Evolutionary conservation across 2,329 filamentous ascomycete species (phyloP), one percentile per base, ranked within the genome.

Genomic region (Ophiostoma sp.): DNA sequence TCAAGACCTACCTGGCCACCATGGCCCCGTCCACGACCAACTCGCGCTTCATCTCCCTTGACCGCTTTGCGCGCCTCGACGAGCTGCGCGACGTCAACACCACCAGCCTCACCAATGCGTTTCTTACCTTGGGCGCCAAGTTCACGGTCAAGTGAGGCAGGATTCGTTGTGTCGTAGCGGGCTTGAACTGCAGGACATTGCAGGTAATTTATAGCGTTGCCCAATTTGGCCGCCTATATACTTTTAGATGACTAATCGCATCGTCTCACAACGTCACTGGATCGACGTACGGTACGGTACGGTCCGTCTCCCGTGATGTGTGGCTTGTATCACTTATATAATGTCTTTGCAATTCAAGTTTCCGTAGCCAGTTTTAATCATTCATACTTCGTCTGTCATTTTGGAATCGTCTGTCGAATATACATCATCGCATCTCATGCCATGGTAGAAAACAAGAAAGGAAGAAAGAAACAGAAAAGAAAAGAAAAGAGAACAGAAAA

Each of bases 341-440:
- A 27, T 27, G 27, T 27, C 27, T 27, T 27, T 27, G 27, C 27
- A 27, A 27, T 27, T 27, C 27, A 27, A 27, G 27, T 27, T 27
- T 27, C 27, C 27, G 27, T 27, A 27, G 27, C 27, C 27, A 27
- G 27, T 27, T 4, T 44, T 44, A 44, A 52, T 55, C 55, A 8
- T 41, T 63, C 60, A 63, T 63, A 63, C 60, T 63, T 63, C 60
- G 60, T 63, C 60, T 40, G 60, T 63, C 60, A 63, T 63, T 63
- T 42, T 63, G 38, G 27, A 41, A 18, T 63, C 60, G 16, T 63
- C 60, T 63, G 58, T 62, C 14, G 36, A 44, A 44, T 60, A 44
- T 60, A 67, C 66, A 63, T 60, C 55, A 52, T 49, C 16, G 42
- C 55, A 60, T 12, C 42, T 47, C 66, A 16, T 41, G 36, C 47